phyloP scores from a whole-genome alignment of 73 alveolate species.

The Tetrahymena malaccensis region DNA sequence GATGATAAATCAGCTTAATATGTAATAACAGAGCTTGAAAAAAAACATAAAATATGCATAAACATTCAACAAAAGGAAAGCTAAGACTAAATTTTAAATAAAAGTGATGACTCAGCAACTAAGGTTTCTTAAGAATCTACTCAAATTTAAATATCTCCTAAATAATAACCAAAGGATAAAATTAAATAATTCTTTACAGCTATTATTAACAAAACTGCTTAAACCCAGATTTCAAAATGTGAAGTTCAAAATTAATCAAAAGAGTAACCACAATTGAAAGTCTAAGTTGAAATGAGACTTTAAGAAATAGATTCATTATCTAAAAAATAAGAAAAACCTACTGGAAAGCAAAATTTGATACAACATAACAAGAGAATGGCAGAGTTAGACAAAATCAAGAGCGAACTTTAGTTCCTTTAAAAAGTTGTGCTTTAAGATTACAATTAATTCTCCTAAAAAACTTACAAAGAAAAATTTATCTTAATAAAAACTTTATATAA shows the following conservation, averaged over 20 bases:
- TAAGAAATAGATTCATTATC: neutral
- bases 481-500: neutral
- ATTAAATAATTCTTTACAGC: neutral
- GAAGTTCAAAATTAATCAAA: neutral
- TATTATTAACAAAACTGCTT: too few species aligned
- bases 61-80: neutral
- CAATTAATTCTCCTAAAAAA: neutral
- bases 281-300: neutral
- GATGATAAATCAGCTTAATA: neutral
- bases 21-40: neutral
- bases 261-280: neutral
- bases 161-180: too few species aligned
- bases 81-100: neutral
- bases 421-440: neutral
- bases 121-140: neutral
- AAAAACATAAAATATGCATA: neutral
- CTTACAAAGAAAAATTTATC: neutral
- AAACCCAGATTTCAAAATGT: too few species aligned
- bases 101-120: neutral
- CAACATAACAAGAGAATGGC: neutral
- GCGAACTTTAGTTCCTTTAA: neutral
- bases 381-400: neutral
- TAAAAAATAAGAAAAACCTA: neutral
- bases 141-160: neutral
- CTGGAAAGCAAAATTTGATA: neutral